A percentile compares a stretch with the other conserved stretches of the same genome.
phyloP scores from a whole-genome alignment of 768 basidiomycete genomes.

The Leucocoprinus birnbaumii region DNA sequence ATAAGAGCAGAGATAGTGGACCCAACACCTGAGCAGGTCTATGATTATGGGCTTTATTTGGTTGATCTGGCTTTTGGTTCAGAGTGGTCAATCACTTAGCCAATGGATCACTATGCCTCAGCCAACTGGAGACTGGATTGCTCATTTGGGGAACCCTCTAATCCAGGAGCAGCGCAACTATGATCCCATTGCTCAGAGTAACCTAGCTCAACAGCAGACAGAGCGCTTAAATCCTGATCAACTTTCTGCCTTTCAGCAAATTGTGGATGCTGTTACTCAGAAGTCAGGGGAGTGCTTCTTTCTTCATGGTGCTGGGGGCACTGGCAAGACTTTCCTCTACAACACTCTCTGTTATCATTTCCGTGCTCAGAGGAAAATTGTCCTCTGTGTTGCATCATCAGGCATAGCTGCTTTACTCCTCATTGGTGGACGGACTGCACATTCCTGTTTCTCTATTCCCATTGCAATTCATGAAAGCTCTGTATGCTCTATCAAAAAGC shows the following conservation, averaged over 20 bases:
- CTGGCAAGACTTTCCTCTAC: constrained; percentile 44
- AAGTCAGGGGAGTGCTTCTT: constrained; percentile 26
- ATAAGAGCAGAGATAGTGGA: neutral
- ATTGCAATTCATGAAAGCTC: neutral
- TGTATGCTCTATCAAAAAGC: too few relatives aligned
- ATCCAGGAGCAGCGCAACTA: too few relatives aligned
- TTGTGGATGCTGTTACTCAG: too few relatives aligned
- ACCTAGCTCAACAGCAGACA: too few relatives aligned
- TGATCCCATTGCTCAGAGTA: neutral
- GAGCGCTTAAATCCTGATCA: constrained; percentile 17
- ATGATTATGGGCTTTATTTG: constrained; percentile 38
- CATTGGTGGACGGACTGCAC: neutral
- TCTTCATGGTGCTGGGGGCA: constrained; percentile 38
- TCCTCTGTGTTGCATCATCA: constrained; percentile 48
- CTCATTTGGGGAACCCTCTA: constrained; percentile 16
- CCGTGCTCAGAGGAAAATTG: constrained; percentile 24
- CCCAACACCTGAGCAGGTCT: constrained; percentile 26
- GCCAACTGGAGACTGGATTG: neutral
- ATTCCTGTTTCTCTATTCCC: constrained; percentile 27
- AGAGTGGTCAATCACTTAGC: constrained; percentile 7
- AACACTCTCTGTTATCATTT: constrained; percentile 30
- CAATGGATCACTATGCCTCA: neutral
- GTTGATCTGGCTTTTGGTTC: constrained; percentile 22
- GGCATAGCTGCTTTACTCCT: constrained; percentile 30
- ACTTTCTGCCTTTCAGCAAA: neutral